A percentile compares a stretch with the other conserved stretches of the same genome.
phyloP scores from a whole-genome alignment of 768 basidiomycete genomes.

The Arthromyces matolae region DNA sequence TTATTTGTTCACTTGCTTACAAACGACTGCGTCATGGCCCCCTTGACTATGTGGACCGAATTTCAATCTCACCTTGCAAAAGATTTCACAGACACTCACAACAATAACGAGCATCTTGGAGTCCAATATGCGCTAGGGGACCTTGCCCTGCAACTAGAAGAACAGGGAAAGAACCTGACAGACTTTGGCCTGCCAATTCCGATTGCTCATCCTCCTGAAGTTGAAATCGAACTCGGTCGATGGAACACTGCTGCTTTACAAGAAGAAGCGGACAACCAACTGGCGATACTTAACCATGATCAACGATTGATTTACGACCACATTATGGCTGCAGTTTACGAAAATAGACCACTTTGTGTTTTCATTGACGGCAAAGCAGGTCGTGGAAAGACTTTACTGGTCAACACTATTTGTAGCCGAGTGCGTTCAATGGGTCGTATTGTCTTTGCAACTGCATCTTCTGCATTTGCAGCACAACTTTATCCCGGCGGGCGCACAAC shows the following conservation, averaged over 20 bases:
- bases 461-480: slow-evolving; percentile 23
- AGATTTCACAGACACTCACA: neutral
- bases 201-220: too few relatives aligned
- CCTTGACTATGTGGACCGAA: slow-evolving; percentile 6
- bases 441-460: slow-evolving; percentile 32
- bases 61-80: slow-evolving; percentile 5
- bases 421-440: slow-evolving; percentile 25
- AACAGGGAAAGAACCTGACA: neutral
- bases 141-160: neutral
- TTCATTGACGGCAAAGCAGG: slow-evolving; percentile 41
- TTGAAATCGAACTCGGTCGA: neutral
- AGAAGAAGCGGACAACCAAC: slow-evolving; percentile 6
- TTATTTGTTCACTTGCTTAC: slow-evolving; percentile 37
- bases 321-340: neutral
- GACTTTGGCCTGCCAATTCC: slow-evolving; percentile 19
- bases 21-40: slow-evolving; percentile 21
- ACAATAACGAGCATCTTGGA: neutral
- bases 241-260: neutral
- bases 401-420: slow-evolving; percentile 13
- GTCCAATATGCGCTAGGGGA: neutral
- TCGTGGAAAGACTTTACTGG: slow-evolving; percentile 36
- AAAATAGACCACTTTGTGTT: slow-evolving; percentile 13
- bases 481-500: neutral
- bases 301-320: slow-evolving; percentile 12
- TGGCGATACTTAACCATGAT: slow-evolving; percentile 2